Base-by-base conservation (phyloP, 2,329 filamentous ascomycete genomes). In the Geosmithia flava region DNA sequence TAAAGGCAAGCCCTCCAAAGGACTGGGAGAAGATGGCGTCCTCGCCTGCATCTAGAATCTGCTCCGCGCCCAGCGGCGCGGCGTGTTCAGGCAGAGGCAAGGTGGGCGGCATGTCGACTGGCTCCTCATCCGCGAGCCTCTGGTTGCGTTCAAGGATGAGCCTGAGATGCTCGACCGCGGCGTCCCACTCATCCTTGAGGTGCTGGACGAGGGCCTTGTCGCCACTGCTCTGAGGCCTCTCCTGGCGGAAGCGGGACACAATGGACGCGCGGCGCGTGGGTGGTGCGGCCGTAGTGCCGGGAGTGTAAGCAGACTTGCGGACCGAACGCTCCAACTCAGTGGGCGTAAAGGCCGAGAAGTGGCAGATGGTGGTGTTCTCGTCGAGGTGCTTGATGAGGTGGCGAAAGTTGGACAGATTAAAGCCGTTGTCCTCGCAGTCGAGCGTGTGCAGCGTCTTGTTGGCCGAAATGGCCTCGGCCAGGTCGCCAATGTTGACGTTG, bases 341-440 rank as follows among this genome's bases (percentile, higher is more conserved):
- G 7, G 60, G 58, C 1, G 66, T 65, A 33, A 69, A 68, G 2
- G 66, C 63, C 0, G 69, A 68, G 45, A 72, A 72, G 41, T 68
- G 63, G 39, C 68, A 58, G n/a, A 75, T 66, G 11, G 63, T 65
- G 7, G 52, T 57, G 54, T 71, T 74, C 30, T 62, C 56, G 48
- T 64, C 62, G 27, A 75, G 57, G 46, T 67, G 67, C 51, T 65
- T 66, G 19, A 70, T 64, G 23, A 76, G 57, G 55, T 72, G 71
- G 30, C 67, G 64, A 47, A 74, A 63, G 52, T 71, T 72, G 20
- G 72, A 73, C 37, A 75, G 61, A 52, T 74, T 76, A 53, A 78
- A 73, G 47, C 70, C 70, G 51, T 78, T 79, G 52, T 71, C 68
- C 41, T 73, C 70, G 53, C 73, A 75, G 55, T 80, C 76, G 16